Conservation (phyloP, 2,329 filamentous ascomycete species). For the Cadophora malorum region DNA sequence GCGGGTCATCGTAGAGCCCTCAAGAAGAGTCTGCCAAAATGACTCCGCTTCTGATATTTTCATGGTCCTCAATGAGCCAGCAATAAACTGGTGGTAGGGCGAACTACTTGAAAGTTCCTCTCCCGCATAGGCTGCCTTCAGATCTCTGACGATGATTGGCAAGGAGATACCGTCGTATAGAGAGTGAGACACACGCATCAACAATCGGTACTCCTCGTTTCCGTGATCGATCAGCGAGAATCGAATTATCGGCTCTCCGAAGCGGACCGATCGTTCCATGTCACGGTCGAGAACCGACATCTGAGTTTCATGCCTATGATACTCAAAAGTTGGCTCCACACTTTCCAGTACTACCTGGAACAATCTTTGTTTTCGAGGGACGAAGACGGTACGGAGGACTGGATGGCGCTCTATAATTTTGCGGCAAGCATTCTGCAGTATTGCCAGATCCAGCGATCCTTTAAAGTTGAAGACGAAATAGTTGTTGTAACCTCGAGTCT, state of each 20-base stretch:
- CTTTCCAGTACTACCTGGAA: constrained; percentile 29
- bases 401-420: constrained; percentile 18
- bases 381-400: constrained; percentile 31
- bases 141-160: constrained; percentile 26
- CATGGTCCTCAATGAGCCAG: background rate
- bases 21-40: constrained; percentile 16
- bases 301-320: background rate
- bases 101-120: constrained; percentile 3
- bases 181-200: constrained; percentile 57
- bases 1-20: constrained; percentile 23
- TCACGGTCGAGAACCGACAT: constrained; percentile 1
- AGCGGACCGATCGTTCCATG: background rate
- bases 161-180: constrained; percentile 70
- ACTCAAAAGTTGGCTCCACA: background rate
- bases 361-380: constrained; percentile 11
- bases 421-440: constrained; percentile 21
- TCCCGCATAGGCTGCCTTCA: constrained; percentile 20
- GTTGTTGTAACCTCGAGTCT: constrained; percentile 26
- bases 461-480: constrained; percentile 28
- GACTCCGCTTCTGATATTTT: background rate
- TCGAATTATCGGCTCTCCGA: constrained; percentile 1
- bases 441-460: constrained; percentile 17
- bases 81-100: constrained; percentile 31
- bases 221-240: constrained; percentile 9
- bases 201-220: background rate